These are phyloP conservation scores for Lichtheimia hyalospora DNA, from an alignment of 371 early-diverging fungal species.

Conservation along the genomic window DNA sequence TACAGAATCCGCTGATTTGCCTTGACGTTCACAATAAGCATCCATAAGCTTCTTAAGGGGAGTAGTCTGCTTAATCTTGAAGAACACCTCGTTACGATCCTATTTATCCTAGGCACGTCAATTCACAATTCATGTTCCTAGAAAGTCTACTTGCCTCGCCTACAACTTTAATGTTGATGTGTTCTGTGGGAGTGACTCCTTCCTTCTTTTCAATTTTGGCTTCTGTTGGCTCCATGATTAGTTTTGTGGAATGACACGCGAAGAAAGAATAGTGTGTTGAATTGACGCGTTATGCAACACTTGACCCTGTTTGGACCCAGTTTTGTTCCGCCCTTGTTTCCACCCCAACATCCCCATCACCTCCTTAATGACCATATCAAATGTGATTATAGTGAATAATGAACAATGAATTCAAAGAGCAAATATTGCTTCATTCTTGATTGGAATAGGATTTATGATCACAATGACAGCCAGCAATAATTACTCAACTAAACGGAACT, in stretches of 20 bases:
- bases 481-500: too few species aligned
- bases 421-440: too few species aligned
- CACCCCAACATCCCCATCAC: too few species aligned
- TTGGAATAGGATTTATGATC: too few species aligned
- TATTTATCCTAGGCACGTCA: constrained; percentile 14
- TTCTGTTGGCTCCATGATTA: constrained; percentile 4
- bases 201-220: constrained; percentile 55
- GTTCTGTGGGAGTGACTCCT: constrained; percentile 56
- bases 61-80: constrained; percentile 92
- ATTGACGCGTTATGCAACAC: too few species aligned
- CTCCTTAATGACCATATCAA: too few species aligned
- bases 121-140: background rate
- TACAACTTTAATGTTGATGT: constrained; percentile 88
- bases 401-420: too few species aligned
- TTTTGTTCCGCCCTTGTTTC: too few species aligned
- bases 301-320: too few species aligned
- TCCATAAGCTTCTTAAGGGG: constrained; percentile 91
- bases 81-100: constrained; percentile 82
- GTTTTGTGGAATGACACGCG: background rate
- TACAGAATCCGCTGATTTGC: constrained; percentile 72
- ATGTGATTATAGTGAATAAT: too few species aligned
- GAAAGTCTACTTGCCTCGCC: constrained; percentile 64
- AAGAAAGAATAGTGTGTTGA: too few species aligned
- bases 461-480: too few species aligned
- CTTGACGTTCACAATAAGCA: constrained; percentile 81